Evolutionary conservation across 129 eudicot genomes (phyloP), one percentile per base, ranked within the genome.

Genomic region (Flaveria trinervia): DNA sequence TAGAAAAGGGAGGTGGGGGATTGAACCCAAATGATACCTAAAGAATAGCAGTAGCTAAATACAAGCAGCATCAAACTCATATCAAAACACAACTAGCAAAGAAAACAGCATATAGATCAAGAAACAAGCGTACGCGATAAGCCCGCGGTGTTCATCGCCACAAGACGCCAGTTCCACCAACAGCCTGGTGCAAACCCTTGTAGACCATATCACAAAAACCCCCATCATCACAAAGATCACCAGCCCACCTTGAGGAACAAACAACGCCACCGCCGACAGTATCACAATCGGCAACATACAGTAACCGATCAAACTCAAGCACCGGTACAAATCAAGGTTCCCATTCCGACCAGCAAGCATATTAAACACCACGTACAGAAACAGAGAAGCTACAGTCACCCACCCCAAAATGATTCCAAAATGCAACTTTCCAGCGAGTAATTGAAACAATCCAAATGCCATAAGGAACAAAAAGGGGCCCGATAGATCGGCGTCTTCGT

Each of bases 281-380:
- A 92, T 80, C 64, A 87, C 93, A 41, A 92, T 85, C 0, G 97
- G 97, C 78, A 92, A 50, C 88, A 92, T 84, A 85, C 91, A 89
- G 77, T 92, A 92, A 2, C 96, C 97, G 22, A 92, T 87, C 84
- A 92, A 79, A 71, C 97, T 92, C 73, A 92, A 61, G 67, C 97
- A 92, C 74, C 85, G 71, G 49, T 87, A 87, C 85, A 92, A 81
- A 86, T 92, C 92, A 71, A 92, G 79, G 46, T 89, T 92, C 46
- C 97, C 97, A 82, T 87, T 89, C 7, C 87, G 33, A 2, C 96
- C 97, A 3, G 97, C 96, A 45, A 92, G 78, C 97, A 92, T 92
- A 69, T 92, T 92, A 65, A 92, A 89, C 25, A 92, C 89, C 2
- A 85, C 87, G 16, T 92, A 92, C 20, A 89, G 76, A 73, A 89